Percentiles rank a stretch among this genome's conserved stretches.
Evolutionary conservation across 1,284 basidiomycete species (phyloP).

Genomic region (Puccinia polysora): DNA sequence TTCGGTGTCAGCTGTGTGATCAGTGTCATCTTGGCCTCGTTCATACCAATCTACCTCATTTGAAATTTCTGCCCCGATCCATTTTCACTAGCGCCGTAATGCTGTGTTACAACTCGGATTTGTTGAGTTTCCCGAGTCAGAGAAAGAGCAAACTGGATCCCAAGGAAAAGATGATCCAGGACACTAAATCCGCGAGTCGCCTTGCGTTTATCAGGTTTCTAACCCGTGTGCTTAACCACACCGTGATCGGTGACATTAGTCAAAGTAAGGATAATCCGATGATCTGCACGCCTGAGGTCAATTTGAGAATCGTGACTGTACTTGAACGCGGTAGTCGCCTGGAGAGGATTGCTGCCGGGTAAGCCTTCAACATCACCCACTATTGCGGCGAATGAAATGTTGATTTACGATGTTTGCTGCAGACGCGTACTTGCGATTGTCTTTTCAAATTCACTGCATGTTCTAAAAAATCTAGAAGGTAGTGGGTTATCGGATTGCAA

Average conservation of each 20-base stretch:
- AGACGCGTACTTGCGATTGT: slow-evolving; percentile 28
- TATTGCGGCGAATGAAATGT: not conserved
- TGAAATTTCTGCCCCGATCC: slow-evolving; percentile 13
- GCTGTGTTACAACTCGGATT: slow-evolving; percentile 34
- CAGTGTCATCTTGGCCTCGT: slow-evolving; percentile 11
- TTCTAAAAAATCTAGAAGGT: not conserved
- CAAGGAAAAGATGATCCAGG: slow-evolving; percentile 11
- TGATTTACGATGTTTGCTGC: slow-evolving; percentile 3
- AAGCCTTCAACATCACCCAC: not conserved
- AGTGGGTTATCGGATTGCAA: slow-evolving; percentile 8
- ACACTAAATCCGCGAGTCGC: slow-evolving; percentile 18
- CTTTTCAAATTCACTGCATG: slow-evolving; percentile 20
- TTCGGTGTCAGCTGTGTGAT: slow-evolving; percentile 32
- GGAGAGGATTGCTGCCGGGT: slow-evolving; percentile 43
- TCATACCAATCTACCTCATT: not conserved
- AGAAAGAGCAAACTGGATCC: not conserved
- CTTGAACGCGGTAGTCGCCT: slow-evolving; percentile 26
- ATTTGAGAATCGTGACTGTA: slow-evolving; percentile 3
- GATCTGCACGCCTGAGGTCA: slow-evolving; percentile 18
- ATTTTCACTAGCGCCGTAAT: slow-evolving; percentile 21
- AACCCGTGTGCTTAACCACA: slow-evolving; percentile 37
- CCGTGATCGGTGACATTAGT: slow-evolving; percentile 3
- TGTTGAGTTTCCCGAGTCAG: slow-evolving; percentile 2
- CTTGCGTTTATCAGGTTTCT: slow-evolving; percentile 38
- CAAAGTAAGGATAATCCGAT: slow-evolving; percentile 7